Percentiles rank a stretch among this genome's conserved stretches.
Conservation (phyloP, 208 protist genomes). For the Trypanosoma vivax region DNA sequence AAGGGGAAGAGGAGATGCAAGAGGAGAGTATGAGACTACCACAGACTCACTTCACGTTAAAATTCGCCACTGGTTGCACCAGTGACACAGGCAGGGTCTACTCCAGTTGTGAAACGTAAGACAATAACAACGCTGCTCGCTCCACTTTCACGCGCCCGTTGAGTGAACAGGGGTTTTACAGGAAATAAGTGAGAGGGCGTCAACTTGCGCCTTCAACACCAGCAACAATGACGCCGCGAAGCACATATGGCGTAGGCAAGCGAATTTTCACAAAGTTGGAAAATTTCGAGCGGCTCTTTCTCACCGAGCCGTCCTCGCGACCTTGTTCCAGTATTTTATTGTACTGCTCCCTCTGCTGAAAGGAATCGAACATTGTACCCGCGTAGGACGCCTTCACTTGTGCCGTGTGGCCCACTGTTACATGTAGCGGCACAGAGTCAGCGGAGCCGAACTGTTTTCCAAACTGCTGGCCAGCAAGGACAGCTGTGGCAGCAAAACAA, state of each 20-base stretch:
- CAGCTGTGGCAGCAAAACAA: constrained; percentile 26
- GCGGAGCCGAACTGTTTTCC: constrained; percentile 1
- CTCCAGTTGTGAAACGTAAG: too few species aligned
- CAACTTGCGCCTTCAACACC: too few species aligned
- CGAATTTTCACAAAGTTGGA: constrained; percentile 65
- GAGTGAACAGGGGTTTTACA: too few species aligned
- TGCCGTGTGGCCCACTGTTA: constrained; percentile 43
- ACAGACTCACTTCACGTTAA: too few species aligned
- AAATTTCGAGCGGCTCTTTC: constrained; percentile 77
- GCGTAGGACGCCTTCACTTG: constrained; percentile 34
- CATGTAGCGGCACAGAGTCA: constrained; percentile 34
- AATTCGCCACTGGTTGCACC: too few species aligned
- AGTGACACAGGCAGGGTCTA: too few species aligned
- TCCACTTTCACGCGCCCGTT: too few species aligned
- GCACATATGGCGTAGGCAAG: constrained; percentile 7
- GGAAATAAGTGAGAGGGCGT: too few species aligned
- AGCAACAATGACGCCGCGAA: constrained; percentile 15
- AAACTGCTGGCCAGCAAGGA: constrained; percentile 6
- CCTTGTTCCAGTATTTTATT: constrained; percentile 35
- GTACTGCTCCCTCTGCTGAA: constrained; percentile 40
- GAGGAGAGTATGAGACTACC: too few species aligned
- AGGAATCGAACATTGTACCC: constrained; percentile 47
- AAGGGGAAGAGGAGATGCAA: constrained; percentile 5
- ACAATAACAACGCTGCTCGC: too few species aligned
- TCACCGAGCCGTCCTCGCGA: constrained; percentile 16